These are phyloP conservation scores for Ceriops decandra DNA, from an alignment of 345 rosid genomes.

Conservation along the genomic window DNA sequence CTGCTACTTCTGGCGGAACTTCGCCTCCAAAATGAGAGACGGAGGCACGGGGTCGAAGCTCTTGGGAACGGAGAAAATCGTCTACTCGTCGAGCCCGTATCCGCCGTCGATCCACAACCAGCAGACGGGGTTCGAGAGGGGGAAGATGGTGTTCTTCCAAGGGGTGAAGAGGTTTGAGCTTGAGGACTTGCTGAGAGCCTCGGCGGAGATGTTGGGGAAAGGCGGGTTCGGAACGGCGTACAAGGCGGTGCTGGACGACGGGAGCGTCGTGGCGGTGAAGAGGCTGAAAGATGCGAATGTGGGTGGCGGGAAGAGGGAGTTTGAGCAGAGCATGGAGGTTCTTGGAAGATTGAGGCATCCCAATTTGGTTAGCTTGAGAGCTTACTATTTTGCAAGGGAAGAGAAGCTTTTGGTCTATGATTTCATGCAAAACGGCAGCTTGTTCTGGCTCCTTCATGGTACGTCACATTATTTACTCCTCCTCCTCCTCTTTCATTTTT, in stretches of 20 bases:
- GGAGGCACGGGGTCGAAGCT: slow-evolving; percentile 54
- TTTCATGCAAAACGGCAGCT: slow-evolving; percentile 79
- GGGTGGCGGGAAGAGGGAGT: slow-evolving; percentile 61
- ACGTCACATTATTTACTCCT: slow-evolving; percentile 24
- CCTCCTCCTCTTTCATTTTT: background rate
- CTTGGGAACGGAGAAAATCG: slow-evolving; percentile 75
- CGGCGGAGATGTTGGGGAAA: slow-evolving; percentile 97
- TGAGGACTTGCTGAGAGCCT: slow-evolving; percentile 82
- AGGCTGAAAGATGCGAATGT: slow-evolving; percentile 69
- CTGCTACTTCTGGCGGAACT: slow-evolving; percentile 85
- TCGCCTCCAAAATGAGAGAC: slow-evolving; percentile 40
- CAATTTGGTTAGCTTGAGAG: slow-evolving; percentile 66
- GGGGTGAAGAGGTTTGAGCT: slow-evolving; percentile 73
- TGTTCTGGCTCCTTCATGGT: slow-evolving; percentile 98
- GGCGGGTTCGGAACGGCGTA: slow-evolving; percentile 93
- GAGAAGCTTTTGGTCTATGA: slow-evolving; percentile 87
- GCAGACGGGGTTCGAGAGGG: slow-evolving; percentile 52
- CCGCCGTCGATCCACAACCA: slow-evolving; percentile 24
- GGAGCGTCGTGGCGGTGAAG: slow-evolving; percentile 83
- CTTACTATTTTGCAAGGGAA: slow-evolving; percentile 84
- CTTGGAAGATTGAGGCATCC: slow-evolving; percentile 65
- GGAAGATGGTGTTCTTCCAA: slow-evolving; percentile 88
- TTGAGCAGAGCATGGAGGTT: slow-evolving; percentile 86
- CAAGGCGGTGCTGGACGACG: slow-evolving; percentile 85
- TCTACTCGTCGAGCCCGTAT: slow-evolving; percentile 83